These are phyloP conservation scores for Yamadazyma paraphyllophila DNA, from an alignment of 805 yeast species.

Conservation along the genomic window DNA sequence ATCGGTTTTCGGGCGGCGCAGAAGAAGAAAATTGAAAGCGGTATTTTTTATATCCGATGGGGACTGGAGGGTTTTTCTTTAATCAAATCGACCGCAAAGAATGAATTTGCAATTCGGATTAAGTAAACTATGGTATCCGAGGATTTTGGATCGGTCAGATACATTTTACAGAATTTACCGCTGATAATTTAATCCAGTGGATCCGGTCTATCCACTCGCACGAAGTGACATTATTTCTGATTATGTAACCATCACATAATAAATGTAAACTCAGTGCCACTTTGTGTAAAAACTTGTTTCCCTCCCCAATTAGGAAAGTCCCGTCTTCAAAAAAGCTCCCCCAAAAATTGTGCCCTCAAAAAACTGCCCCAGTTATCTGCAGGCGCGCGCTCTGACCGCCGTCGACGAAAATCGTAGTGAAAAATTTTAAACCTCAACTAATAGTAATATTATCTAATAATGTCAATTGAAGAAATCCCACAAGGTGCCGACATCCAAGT, in stretches of 20 bases:
- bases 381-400: background rate
- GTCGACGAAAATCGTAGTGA: constrained; percentile 3
- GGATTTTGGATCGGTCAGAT: background rate
- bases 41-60: background rate
- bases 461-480: constrained; percentile 56
- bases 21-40: background rate
- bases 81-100: background rate
- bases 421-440: constrained; percentile 15
- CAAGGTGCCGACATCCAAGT: constrained; percentile 81
- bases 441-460: constrained; percentile 16
- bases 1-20: background rate
- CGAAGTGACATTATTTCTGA: background rate
- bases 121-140: background rate
- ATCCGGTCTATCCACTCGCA: background rate
- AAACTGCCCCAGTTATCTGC: background rate
- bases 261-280: background rate
- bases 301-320: too few relatives aligned
- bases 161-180: background rate
- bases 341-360: background rate
- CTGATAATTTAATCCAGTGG: background rate
- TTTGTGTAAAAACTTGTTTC: background rate
- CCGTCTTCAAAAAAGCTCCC: too few relatives aligned
- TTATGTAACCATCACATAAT: background rate
- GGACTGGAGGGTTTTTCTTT: background rate
- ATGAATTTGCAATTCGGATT: background rate